Percentiles rank a stretch among this genome's conserved stretches.
Conservation (phyloP, 257 asterid species). For the Nyctanthes arbortristis region DNA sequence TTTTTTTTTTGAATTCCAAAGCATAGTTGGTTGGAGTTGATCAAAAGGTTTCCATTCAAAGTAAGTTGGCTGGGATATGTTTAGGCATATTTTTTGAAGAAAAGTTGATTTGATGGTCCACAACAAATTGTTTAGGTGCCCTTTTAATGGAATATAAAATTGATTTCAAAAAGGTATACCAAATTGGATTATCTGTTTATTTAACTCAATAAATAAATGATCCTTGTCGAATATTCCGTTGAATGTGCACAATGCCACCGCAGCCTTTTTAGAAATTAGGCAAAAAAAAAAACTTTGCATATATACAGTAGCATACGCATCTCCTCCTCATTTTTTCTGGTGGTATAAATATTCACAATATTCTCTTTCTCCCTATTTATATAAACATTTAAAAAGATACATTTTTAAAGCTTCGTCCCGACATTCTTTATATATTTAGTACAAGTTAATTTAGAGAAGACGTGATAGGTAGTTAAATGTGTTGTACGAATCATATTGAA, state of each 20-base stretch:
- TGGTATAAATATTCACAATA: not conserved
- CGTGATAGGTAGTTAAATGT: no score
- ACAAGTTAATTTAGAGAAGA: no score
- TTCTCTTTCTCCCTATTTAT: not conserved
- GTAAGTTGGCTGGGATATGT: not conserved
- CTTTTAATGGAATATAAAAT: not conserved
- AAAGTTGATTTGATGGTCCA: not conserved
- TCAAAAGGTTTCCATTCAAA: not conserved
- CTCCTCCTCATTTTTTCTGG: not conserved
- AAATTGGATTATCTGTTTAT: no score
- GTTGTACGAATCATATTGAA: no score
- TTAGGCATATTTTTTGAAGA: not conserved
- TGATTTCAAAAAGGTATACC: not conserved
- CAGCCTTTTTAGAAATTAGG: not conserved
- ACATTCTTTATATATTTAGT: not conserved
- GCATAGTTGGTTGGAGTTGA: not conserved
- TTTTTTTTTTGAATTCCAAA: not conserved
- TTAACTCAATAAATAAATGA: not conserved
- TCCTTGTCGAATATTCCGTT: not conserved
- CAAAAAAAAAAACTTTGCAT: not conserved
- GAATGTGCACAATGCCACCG: not conserved
- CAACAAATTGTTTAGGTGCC: not conserved
- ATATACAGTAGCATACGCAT: not conserved
- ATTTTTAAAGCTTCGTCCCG: not conserved
- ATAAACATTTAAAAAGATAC: not conserved